phyloP scores from a whole-genome alignment of 208 protist species.

The Trypanosoma avium region DNA sequence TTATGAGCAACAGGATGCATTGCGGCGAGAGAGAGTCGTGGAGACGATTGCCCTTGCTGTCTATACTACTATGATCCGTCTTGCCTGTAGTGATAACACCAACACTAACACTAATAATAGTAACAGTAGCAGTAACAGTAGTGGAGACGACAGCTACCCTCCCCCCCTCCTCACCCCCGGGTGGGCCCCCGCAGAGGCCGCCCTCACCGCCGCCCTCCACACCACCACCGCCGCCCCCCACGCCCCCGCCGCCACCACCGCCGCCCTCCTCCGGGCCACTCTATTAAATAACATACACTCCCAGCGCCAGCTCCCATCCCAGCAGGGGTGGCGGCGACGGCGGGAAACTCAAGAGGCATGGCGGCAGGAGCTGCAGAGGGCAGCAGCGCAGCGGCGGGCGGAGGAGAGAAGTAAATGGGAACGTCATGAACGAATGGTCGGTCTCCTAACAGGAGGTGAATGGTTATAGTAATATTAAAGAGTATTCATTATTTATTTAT shows the following conservation, averaged over 20 bases:
- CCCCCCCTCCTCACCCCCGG: no score
- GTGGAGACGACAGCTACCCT: no score
- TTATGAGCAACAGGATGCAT: background rate
- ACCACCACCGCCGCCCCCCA: background rate
- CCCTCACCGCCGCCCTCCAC: background rate
- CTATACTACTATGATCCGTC: conserved; percentile 1
- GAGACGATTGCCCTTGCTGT: conserved; percentile 2
- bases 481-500: conserved; percentile 18
- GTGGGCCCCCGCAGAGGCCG: no score
- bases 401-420: conserved; percentile 7
- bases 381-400: background rate
- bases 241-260: conserved; percentile 7
- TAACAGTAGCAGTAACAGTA: background rate
- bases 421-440: conserved; percentile 12
- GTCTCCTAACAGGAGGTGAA: background rate
- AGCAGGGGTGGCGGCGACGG: background rate
- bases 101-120: background rate
- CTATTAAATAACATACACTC: no score
- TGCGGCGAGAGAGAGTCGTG: no score
- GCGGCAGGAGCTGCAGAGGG: background rate
- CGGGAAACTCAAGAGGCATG: background rate
- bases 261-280: conserved; percentile 12
- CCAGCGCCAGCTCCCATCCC: conserved; percentile 21
- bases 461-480: background rate
- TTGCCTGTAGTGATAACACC: background rate